Base-by-base conservation (phyloP, 768 basidiomycete species). In the Tremella fuciformis region DNA sequence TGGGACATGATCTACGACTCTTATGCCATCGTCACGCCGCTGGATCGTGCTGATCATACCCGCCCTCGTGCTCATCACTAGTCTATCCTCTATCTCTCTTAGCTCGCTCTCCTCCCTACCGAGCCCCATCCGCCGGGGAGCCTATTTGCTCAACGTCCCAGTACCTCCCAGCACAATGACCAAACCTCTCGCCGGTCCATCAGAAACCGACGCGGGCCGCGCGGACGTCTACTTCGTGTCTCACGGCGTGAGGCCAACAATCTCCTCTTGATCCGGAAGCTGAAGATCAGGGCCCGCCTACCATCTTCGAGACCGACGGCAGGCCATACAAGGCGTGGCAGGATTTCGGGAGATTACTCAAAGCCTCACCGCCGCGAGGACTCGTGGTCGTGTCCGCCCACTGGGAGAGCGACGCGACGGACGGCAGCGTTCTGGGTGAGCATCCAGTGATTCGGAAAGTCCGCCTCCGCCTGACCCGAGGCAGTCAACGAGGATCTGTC, bases 341-440 rank as follows among this genome's bases (percentile, higher is more conserved):
- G 49, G 53, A 58, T 24, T 55, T 63, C 34, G 73, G 70, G 1
- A 42, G 53, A 22, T 34, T 51, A 8, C 51, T 74, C 26, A 37
- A 40, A 19, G 47, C 53, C 13, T 49, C 65, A 7, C 53, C 59
- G 19, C 69, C 72, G 2, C 69, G 62, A 37, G 74, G 72, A 2
- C 52, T 76, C 0, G 62, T 74, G 2, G 60, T 65, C 13, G 67
- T 76, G 42, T 70, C 68, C 15, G 74, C 74, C 1, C 74, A 76
- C 56, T 76, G 74, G 74, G 74, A 76, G 56, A 65, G 66, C 42
- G 53, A 59, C 1, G 25, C 16, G 15, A 40, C 47, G 16, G 21
- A 55, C 11, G 52, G 26, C 0, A 60, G 60, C 44, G 73, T 69
- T 13, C 49, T 61, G 2, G 64, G 67, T 73, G 55, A 58, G 68